phyloP scores from a whole-genome alignment of 1,284 basidiomycete species.

The Malassezia equina region DNA sequence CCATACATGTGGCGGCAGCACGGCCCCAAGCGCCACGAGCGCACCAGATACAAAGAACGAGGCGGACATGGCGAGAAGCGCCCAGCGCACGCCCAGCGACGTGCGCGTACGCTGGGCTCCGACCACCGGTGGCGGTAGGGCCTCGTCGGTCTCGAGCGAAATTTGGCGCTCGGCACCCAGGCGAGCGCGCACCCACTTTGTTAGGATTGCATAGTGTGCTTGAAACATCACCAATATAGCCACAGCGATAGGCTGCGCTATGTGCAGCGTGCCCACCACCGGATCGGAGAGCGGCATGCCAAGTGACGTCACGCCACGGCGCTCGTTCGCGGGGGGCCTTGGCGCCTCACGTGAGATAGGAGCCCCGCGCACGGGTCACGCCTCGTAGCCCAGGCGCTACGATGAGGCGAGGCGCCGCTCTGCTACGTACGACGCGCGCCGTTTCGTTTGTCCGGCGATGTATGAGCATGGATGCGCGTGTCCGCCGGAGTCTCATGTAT shows the following conservation, averaged over 20 bases:
- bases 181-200: neutral
- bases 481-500: conserved; percentile 26
- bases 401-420: neutral
- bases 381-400: neutral
- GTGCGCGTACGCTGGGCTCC: conserved; percentile 4
- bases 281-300: neutral
- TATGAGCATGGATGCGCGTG: neutral
- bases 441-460: neutral
- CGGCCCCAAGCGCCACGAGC: conserved; percentile 36
- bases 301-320: neutral
- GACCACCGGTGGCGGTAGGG: conserved; percentile 8
- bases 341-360: neutral
- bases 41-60: conserved; percentile 33
- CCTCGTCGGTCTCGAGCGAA: neutral
- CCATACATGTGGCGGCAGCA: conserved; percentile 37
- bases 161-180: conserved; percentile 2
- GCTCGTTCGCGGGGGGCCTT: neutral
- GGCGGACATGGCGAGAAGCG: conserved; percentile 8
- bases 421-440: neutral
- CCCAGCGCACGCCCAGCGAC: neutral
- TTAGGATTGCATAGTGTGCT: neutral
- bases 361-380: neutral
- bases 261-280: neutral
- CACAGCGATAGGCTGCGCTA: neutral
- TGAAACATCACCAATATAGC: neutral